These are phyloP conservation scores for Madurella fahalii DNA, from an alignment of 2,329 filamentous ascomycete species.

Conservation along the genomic window DNA sequence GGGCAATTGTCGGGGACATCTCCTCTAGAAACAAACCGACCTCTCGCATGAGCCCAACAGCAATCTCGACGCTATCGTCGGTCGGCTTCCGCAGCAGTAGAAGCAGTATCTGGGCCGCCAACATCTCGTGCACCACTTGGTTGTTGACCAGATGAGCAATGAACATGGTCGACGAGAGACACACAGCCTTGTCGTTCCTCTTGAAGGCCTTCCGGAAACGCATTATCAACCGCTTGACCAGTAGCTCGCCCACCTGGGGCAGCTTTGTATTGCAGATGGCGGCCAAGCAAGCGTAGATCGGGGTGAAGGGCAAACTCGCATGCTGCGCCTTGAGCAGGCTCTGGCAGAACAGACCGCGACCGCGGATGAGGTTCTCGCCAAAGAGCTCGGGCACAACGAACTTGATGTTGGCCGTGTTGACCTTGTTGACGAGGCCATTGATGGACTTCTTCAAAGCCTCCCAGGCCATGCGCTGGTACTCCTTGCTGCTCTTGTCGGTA, in stretches of 20 bases:
- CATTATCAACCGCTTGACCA: slow-evolving; percentile 78
- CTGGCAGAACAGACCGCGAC: slow-evolving; percentile 86
- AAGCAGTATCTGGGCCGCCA: slow-evolving; percentile 87
- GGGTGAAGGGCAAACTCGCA: slow-evolving; percentile 90
- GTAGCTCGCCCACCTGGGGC: slow-evolving; percentile 86
- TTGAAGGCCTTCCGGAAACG: slow-evolving; percentile 96
- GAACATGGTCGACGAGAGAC: slow-evolving; percentile 87
- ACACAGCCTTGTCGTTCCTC: slow-evolving; percentile 95
- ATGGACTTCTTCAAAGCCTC: slow-evolving; percentile 98
- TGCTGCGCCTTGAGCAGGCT: slow-evolving; percentile 99
- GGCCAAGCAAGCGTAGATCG: slow-evolving; percentile 92
- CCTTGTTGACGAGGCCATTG: slow-evolving; percentile 98
- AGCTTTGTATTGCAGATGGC: slow-evolving; percentile 98
- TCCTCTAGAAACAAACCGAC: slow-evolving; percentile 93
- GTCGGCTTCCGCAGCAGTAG: slow-evolving; percentile 93
- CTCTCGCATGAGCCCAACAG: slow-evolving; percentile 86
- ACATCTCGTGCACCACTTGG: slow-evolving; percentile 89
- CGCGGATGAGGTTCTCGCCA: slow-evolving; percentile 86
- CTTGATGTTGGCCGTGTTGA: slow-evolving; percentile 98
- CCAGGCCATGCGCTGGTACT: slow-evolving; percentile 99
- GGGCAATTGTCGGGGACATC: slow-evolving; percentile 84
- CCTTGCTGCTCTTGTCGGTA: slow-evolving; percentile 91
- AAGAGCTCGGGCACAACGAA: slow-evolving; percentile 95
- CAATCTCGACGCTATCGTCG: slow-evolving; percentile 96
- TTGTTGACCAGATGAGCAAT: slow-evolving; percentile 94